phyloP scores from a whole-genome alignment of 345 rosid species.

The Eutrema japonicum region DNA sequence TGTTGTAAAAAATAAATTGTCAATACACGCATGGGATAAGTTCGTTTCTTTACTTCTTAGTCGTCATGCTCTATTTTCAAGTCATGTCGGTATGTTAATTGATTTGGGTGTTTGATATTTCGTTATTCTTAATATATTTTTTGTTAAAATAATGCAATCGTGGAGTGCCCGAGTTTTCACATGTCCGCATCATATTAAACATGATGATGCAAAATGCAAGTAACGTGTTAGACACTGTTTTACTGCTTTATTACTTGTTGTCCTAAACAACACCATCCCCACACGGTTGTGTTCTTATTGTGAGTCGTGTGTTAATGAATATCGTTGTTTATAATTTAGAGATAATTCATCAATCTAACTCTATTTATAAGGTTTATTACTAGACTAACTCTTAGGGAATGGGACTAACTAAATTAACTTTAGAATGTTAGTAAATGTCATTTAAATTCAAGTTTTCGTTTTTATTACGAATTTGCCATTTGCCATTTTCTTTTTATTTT shows the following conservation, averaged over 20 bases:
- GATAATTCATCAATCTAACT: no score
- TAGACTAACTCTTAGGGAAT: no score
- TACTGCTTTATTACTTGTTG: constrained; percentile 10
- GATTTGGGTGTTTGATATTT: background rate
- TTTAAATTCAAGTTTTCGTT: no score
- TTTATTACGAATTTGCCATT: no score
- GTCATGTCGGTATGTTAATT: constrained; percentile 6
- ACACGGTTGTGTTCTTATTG: constrained; percentile 26
- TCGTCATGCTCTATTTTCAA: background rate
- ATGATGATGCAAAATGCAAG: background rate
- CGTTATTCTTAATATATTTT: no score
- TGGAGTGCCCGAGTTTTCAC: constrained; percentile 8
- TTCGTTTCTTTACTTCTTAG: background rate
- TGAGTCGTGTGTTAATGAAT: constrained; percentile 9
- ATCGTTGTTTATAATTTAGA: background rate
- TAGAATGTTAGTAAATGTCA: no score
- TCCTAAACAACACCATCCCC: constrained; percentile 6
- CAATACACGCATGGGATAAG: no score
- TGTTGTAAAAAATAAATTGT: no score
- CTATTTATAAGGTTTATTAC: no score
- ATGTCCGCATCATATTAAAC: constrained; percentile 11
- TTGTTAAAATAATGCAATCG: background rate
- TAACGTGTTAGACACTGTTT: constrained; percentile 30
- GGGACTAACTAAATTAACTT: no score
- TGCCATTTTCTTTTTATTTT: no score